Evolutionary conservation across 1,139 yeast genomes (phyloP), one percentile per base, ranked within the genome.

Genomic region (Yamadazyma sp.): DNA sequence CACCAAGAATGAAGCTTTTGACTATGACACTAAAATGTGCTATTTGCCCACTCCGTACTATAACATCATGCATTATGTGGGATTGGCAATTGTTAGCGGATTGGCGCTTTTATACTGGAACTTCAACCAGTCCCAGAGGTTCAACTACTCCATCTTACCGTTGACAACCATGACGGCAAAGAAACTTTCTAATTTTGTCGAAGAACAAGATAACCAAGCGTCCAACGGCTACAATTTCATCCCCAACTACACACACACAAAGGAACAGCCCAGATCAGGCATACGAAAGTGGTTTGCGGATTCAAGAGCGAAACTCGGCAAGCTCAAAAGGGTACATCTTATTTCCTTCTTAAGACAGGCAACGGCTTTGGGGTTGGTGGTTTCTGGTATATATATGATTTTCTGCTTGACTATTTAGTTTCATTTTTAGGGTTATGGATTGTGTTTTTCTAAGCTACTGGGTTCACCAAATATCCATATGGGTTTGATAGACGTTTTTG

Each of bases 31-130:
- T 2, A 47, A 56, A 4, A 52, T 76, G 21, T 78, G 83, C 53
- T 72, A 70, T 51, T 53, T 73, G 32, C 76, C 76, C 8, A 59
- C 64, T 2, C 82, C 83, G 2, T 76, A 76, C 49, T 42, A 59
- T 22, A 75, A 74, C 44, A 58, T 76, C 2, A 48, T 52, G 3
- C 46, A 58, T 36, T 78, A 76, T 47, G 59, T 67, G 1, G 31
- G 57, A 0, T 50, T 69, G 40, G 73, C 79, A 1, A 58, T 71
- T 2, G 25, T 57, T 1, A 59, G 68, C 13, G 70, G 60, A 0
- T 14, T 61, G 3, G 20, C 59, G 1, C 42, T 71, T 12, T 48
- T 70, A 13, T 48, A 50, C 42, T 64, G 65, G 62, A 61, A 65
- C 42, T 40, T 61, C 35, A 57, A 56, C 37, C 65, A 56, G 37